A percentile compares a stretch with the other conserved stretches of the same genome.
phyloP scores from a whole-genome alignment of 306 rosid genomes.

The Lathyrus sativus region DNA sequence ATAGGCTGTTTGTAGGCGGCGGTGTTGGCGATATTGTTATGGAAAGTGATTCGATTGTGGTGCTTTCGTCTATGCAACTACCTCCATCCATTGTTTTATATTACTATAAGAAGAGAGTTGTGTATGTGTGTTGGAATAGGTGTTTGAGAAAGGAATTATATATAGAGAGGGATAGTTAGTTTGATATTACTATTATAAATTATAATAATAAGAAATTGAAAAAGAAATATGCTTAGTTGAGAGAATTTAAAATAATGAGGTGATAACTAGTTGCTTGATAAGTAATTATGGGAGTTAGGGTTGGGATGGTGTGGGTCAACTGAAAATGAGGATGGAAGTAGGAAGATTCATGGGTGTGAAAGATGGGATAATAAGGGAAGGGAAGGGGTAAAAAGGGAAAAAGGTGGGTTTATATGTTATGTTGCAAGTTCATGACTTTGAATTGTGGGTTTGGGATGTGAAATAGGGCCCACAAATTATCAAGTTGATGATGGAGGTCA shows the following conservation, averaged over 20 bases:
- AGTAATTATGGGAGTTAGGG: constrained; percentile 37
- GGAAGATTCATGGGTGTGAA: constrained; percentile 73
- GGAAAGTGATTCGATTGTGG: constrained; percentile 62
- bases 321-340: constrained; percentile 38
- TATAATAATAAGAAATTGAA: constrained; percentile 9
- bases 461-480: constrained; percentile 51
- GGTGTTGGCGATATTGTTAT: not conserved
- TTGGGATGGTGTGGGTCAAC: constrained; percentile 65
- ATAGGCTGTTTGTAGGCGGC: constrained; percentile 47
- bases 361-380: constrained; percentile 33
- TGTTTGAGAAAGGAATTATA: constrained; percentile 49
- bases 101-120: constrained; percentile 3
- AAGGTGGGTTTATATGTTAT: constrained; percentile 7
- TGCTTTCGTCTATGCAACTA: constrained; percentile 69
- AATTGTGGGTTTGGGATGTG: constrained; percentile 46
- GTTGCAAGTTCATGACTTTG: constrained; percentile 35
- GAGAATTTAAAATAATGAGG: constrained; percentile 22
- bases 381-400: constrained; percentile 25
- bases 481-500: constrained; percentile 92
- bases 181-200: constrained; percentile 20
- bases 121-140: constrained; percentile 39
- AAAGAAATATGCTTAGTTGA: constrained; percentile 34
- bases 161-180: constrained; percentile 56
- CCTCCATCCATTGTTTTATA: constrained; percentile 56
- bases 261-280: constrained; percentile 41